phyloP scores from a whole-genome alignment of 2,329 filamentous ascomycete species.

The Didymella pinodella region DNA sequence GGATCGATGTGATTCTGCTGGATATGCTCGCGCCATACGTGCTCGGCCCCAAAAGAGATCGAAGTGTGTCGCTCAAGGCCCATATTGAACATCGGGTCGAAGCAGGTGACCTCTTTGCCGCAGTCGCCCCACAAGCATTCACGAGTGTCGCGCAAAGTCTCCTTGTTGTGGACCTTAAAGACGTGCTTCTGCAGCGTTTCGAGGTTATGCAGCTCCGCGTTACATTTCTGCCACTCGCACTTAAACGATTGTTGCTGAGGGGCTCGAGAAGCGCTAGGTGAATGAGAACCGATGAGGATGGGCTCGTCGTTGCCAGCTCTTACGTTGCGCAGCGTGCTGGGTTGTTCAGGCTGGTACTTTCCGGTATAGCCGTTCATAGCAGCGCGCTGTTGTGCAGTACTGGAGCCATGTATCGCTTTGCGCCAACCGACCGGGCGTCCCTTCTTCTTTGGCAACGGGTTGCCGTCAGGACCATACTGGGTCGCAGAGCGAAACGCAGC shows the following conservation, averaged over 20 bases:
- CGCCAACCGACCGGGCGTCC: constrained; percentile 61
- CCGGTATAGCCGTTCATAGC: constrained; percentile 30
- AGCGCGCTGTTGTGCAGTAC: constrained; percentile 36
- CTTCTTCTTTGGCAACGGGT: constrained; percentile 54
- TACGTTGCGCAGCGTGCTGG: constrained; percentile 40
- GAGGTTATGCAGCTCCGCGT: constrained; percentile 67
- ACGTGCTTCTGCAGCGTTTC: constrained; percentile 67
- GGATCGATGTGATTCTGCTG: constrained; percentile 61
- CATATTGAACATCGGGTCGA: constrained; percentile 36
- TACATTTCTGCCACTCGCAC: constrained; percentile 67
- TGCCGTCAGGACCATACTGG: constrained; percentile 43
- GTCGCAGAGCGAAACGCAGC: constrained; percentile 51
- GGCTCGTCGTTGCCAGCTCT: constrained; percentile 26
- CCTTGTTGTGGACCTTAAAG: constrained; percentile 61
- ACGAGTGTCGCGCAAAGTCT: constrained; percentile 45
- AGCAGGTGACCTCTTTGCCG: constrained; percentile 34
- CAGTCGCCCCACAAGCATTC: constrained; percentile 59
- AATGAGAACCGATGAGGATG: constrained; percentile 41
- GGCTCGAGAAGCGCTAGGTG: constrained; percentile 41
- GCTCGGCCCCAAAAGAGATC: constrained; percentile 49
- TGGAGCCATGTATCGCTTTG: constrained; percentile 56
- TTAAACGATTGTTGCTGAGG: constrained; percentile 58
- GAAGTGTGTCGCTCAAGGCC: constrained; percentile 31
- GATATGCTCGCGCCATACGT: constrained; percentile 61
- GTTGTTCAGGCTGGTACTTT: constrained; percentile 29